Conservation (phyloP, 2,329 filamentous ascomycete genomes). For the Xylaria multiplex region DNA sequence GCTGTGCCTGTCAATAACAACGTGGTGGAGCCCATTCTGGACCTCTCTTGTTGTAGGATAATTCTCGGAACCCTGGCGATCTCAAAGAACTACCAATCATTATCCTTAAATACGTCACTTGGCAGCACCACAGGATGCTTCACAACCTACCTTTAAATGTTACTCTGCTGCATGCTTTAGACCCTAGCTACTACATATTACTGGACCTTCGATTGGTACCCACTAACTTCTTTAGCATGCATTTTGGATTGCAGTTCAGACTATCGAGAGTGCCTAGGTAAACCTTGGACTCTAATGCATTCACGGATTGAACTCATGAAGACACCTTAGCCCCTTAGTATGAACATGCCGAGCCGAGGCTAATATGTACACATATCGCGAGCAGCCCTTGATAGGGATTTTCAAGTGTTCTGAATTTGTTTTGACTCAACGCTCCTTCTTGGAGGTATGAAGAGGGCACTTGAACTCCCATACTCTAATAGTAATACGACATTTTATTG, state of each 20-base stretch:
- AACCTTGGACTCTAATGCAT: background rate
- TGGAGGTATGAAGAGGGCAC: background rate
- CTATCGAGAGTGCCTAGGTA: background rate
- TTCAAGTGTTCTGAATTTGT: background rate
- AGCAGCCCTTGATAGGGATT: background rate
- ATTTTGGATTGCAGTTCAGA: background rate
- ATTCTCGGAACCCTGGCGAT: slow-evolving; percentile 6
- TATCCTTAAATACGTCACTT: background rate
- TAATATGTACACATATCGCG: background rate
- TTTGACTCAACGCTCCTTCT: background rate
- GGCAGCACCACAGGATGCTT: slow-evolving; percentile 6
- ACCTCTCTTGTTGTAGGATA: slow-evolving; percentile 23
- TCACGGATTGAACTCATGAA: too few relatives aligned
- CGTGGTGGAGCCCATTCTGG: background rate
- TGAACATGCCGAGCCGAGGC: background rate
- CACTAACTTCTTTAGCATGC: background rate
- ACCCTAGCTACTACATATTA: slow-evolving; percentile 3
- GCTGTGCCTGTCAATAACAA: slow-evolving; percentile 1
- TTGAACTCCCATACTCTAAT: background rate
- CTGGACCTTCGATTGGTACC: background rate
- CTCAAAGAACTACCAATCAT: slow-evolving; percentile 8
- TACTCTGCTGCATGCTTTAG: slow-evolving; percentile 7
- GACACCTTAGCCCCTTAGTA: background rate
- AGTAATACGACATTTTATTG: background rate
- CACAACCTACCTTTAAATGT: background rate